A percentile compares a stretch with the other conserved stretches of the same genome.
Evolutionary conservation across 2,329 filamentous ascomycete species (phyloP).

Genomic region (Pseudogymnoascus sp.): DNA sequence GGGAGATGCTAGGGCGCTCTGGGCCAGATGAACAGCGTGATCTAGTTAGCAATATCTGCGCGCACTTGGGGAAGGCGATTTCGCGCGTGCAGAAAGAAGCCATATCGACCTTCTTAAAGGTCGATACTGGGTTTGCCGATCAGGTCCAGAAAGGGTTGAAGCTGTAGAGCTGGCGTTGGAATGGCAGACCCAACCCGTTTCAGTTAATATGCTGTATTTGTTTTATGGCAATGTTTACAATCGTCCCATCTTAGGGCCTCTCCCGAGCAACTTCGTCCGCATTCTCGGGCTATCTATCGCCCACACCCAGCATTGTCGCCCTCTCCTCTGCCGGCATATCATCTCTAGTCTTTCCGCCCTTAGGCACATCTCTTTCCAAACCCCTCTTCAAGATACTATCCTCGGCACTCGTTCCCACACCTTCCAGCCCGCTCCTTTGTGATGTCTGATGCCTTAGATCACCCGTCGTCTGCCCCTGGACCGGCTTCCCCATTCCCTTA

Average conservation of each 20-base stretch:
- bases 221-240: neutral
- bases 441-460: neutral
- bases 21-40: neutral
- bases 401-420: neutral
- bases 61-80: neutral
- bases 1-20: slow-evolving; percentile 23
- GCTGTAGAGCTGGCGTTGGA: neutral
- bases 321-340: neutral
- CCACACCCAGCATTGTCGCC: neutral
- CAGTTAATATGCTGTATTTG: neutral
- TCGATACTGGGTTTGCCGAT: neutral
- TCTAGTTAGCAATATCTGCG: neutral
- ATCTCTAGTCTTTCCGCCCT: neutral
- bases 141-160: neutral
- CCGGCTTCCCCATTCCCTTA: neutral
- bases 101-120: neutral
- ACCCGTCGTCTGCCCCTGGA: neutral
- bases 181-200: too few relatives aligned
- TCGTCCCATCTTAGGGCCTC: neutral
- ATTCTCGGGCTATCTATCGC: neutral
- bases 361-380: neutral
- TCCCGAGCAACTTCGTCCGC: neutral
- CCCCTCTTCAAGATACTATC: neutral
- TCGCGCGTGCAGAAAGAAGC: neutral
- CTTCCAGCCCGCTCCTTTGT: neutral